phyloP scores from a whole-genome alignment of 345 rosid species.

The Bruguiera parviflora region DNA sequence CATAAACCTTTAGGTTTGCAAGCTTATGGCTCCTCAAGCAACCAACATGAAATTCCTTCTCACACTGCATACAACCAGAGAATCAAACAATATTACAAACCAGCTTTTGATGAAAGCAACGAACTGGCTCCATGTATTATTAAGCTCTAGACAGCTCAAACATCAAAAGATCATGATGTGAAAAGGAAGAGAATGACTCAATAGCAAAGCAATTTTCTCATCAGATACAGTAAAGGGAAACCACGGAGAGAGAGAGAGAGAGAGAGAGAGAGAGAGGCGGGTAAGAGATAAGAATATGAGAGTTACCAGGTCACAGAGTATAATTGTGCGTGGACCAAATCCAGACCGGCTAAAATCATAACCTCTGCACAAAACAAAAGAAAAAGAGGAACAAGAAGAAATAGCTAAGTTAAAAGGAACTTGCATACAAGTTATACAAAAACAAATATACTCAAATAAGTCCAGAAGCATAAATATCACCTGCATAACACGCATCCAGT shows the following conservation, averaged over 20 bases:
- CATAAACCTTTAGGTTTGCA: slow-evolving; percentile 69
- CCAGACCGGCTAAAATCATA: slow-evolving; percentile 67
- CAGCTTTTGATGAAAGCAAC: not conserved
- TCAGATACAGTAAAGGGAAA: not conserved
- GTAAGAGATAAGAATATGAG: slow-evolving; percentile 7
- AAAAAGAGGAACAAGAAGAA: not conserved
- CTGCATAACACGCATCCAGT: slow-evolving; percentile 90
- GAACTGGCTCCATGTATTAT: not conserved
- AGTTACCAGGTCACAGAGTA: slow-evolving; percentile 86
- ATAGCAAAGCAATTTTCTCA: not conserved
- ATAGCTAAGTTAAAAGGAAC: slow-evolving; percentile 3
- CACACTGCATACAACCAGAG: slow-evolving; percentile 46
- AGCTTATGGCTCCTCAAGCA: slow-evolving; percentile 78
- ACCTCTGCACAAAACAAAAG: slow-evolving; percentile 46
- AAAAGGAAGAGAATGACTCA: not conserved
- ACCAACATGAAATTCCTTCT: slow-evolving; percentile 92
- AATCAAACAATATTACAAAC: not conserved
- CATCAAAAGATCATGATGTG: not conserved
- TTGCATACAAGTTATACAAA: not conserved
- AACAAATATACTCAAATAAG: slow-evolving; percentile 7
- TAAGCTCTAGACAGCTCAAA: not conserved
- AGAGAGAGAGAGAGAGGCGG: no score
- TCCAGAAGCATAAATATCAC: slow-evolving; percentile 31
- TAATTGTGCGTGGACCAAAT: slow-evolving; percentile 73
- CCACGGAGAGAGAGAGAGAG: no score